phyloP scores from a whole-genome alignment of 371 early-diverging fungal species.

The Lichtheimia ornata region DNA sequence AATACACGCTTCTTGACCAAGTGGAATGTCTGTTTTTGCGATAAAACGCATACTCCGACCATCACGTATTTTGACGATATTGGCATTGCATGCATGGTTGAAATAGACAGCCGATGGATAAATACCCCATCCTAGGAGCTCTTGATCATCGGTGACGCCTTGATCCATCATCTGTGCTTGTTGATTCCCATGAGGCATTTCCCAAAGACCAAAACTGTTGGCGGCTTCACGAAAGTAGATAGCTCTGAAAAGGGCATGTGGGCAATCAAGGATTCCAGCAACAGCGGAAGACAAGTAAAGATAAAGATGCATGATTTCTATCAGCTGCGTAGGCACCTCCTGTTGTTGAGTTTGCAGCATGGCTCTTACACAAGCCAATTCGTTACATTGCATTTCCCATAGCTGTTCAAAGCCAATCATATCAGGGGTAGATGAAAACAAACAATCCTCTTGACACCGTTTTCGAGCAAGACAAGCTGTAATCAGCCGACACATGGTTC shows the following conservation, averaged over 20 bases:
- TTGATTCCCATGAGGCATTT: slow-evolving; percentile 29
- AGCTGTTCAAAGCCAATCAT: slow-evolving; percentile 20
- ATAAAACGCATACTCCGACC: slow-evolving; percentile 61
- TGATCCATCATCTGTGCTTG: not conserved
- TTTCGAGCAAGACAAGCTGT: slow-evolving; percentile 29
- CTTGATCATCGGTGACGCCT: slow-evolving; percentile 42
- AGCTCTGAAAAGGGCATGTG: slow-evolving; percentile 48
- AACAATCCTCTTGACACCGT: slow-evolving; percentile 5
- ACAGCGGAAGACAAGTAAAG: slow-evolving; percentile 18
- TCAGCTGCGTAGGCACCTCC: slow-evolving; percentile 14
- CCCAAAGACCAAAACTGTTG: slow-evolving; percentile 72
- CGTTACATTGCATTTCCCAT: slow-evolving; percentile 36
- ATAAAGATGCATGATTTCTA: slow-evolving; percentile 31
- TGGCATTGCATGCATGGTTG: slow-evolving; percentile 80
- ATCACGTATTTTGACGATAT: slow-evolving; percentile 55
- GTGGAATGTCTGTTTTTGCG: slow-evolving; percentile 44
- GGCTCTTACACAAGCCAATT: slow-evolving; percentile 23
- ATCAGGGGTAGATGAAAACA: not conserved
- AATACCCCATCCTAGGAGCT: slow-evolving; percentile 64
- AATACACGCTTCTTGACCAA: slow-evolving; percentile 72
- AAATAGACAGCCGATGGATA: slow-evolving; percentile 77
- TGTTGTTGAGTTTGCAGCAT: not conserved
- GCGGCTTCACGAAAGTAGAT: slow-evolving; percentile 64
- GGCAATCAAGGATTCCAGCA: slow-evolving; percentile 10
- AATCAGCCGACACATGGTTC: slow-evolving; percentile 39